phyloP scores from a whole-genome alignment of 805 yeast genomes.

The Wickerhamiella australiensis region DNA sequence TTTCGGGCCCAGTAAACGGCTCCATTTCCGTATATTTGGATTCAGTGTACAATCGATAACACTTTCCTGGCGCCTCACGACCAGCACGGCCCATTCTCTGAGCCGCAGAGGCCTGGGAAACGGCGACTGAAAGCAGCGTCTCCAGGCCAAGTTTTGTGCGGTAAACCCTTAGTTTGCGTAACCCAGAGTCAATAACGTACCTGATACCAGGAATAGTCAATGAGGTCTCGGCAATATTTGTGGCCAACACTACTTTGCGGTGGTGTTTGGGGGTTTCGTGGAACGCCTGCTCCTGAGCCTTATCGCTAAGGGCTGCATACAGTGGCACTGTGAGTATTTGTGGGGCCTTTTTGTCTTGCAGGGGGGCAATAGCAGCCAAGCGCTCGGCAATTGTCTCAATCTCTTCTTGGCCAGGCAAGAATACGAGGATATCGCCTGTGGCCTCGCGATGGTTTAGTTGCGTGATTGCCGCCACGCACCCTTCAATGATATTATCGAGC shows the following conservation, averaged over 20 bases:
- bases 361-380: constrained; percentile 39
- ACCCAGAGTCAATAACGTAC: constrained; percentile 85
- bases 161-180: constrained; percentile 91
- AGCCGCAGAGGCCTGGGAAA: constrained; percentile 86
- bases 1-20: constrained; percentile 85
- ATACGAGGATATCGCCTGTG: constrained; percentile 83
- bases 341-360: constrained; percentile 65
- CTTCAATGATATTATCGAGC: constrained; percentile 63
- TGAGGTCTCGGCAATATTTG: constrained; percentile 97
- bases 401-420: constrained; percentile 94
- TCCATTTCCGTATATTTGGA: constrained; percentile 49
- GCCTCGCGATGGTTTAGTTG: constrained; percentile 53
- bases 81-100: constrained; percentile 99
- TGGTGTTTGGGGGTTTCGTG: constrained; percentile 47
- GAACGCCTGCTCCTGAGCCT: constrained; percentile 72
- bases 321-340: constrained; percentile 65
- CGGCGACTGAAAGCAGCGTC: constrained; percentile 82
- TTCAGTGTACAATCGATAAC: constrained; percentile 74
- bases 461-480: constrained; percentile 56
- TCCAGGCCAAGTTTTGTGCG: constrained; percentile 84
- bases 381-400: constrained; percentile 71
- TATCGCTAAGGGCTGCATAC: constrained; percentile 87
- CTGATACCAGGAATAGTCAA: constrained; percentile 90
- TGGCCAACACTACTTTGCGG: constrained; percentile 80
- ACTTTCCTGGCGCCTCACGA: constrained; percentile 87